phyloP scores from a whole-genome alignment of 2,329 filamentous ascomycete genomes.

The Aspergillus neoniger region DNA sequence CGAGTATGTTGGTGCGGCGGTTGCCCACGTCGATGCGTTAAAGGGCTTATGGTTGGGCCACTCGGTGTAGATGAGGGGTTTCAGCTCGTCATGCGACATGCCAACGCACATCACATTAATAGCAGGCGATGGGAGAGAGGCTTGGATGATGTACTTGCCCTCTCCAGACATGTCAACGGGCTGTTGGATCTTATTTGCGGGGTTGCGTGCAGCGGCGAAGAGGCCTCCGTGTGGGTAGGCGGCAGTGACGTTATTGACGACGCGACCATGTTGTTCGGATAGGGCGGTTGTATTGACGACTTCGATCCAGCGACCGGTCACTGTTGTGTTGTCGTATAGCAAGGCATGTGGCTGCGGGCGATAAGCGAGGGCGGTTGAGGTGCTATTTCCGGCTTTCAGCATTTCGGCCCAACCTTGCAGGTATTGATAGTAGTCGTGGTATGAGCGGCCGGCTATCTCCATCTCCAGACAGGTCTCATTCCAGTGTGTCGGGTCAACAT shows the following conservation, averaged over 20 bases:
- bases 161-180: constrained; percentile 65
- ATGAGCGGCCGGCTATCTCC: constrained; percentile 67
- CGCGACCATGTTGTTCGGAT: constrained; percentile 54
- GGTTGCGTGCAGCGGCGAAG: constrained; percentile 63
- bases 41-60: constrained; percentile 55
- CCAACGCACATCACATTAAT: constrained; percentile 75
- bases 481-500: constrained; percentile 43
- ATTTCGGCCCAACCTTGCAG: constrained; percentile 57
- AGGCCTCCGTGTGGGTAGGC: constrained; percentile 76
- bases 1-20: constrained; percentile 36
- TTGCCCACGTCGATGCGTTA: constrained; percentile 30
- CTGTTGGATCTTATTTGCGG: constrained; percentile 67
- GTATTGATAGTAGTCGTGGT: constrained; percentile 69
- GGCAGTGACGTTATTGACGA: constrained; percentile 74
- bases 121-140: constrained; percentile 69
- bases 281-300: constrained; percentile 55
- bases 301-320: constrained; percentile 70
- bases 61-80: constrained; percentile 63
- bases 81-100: constrained; percentile 60
- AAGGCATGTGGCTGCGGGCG: constrained; percentile 65
- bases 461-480: constrained; percentile 67
- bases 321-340: constrained; percentile 71
- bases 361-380: constrained; percentile 41
- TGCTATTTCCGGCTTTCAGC: constrained; percentile 47
- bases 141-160: constrained; percentile 67